These are phyloP conservation scores for Suillus variegatus DNA, from an alignment of 768 basidiomycete genomes.

Conservation along the genomic window DNA sequence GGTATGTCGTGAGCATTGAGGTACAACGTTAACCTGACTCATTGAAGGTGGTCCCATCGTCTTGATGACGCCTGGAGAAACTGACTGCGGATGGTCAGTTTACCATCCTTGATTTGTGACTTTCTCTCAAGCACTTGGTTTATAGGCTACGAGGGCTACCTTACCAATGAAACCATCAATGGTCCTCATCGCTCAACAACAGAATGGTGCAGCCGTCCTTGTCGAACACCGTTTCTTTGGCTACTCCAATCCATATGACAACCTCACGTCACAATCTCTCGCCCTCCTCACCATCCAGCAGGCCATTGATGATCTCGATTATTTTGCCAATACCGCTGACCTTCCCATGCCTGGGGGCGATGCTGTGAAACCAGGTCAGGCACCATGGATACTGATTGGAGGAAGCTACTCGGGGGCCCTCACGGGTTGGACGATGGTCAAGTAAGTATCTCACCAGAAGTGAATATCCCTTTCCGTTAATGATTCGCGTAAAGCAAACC, in stretches of 20 bases:
- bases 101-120: background rate
- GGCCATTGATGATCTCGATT: constrained; percentile 70
- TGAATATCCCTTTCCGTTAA: background rate
- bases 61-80: background rate
- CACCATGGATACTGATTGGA: constrained; percentile 44
- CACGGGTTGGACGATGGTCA: constrained; percentile 69
- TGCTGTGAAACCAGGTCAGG: constrained; percentile 51
- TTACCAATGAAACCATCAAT: constrained; percentile 64
- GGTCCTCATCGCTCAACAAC: constrained; percentile 36
- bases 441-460: constrained; percentile 38
- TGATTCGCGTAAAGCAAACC: constrained; percentile 33
- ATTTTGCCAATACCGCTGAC: constrained; percentile 65
- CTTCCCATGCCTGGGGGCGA: constrained; percentile 70
- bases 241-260: constrained; percentile 64
- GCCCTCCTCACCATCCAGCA: constrained; percentile 68
- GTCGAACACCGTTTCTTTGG: constrained; percentile 79
- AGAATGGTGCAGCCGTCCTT: constrained; percentile 59
- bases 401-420: constrained; percentile 46
- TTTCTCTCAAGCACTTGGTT: background rate
- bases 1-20: background rate
- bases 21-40: background rate
- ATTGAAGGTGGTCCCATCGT: background rate
- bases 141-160: constrained; percentile 43
- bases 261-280: constrained; percentile 61
- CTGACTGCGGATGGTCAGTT: background rate